Evolutionary conservation across 2,329 filamentous ascomycete species (phyloP), one percentile per base, ranked within the genome.

Genomic region (Penicillium sp.): DNA sequence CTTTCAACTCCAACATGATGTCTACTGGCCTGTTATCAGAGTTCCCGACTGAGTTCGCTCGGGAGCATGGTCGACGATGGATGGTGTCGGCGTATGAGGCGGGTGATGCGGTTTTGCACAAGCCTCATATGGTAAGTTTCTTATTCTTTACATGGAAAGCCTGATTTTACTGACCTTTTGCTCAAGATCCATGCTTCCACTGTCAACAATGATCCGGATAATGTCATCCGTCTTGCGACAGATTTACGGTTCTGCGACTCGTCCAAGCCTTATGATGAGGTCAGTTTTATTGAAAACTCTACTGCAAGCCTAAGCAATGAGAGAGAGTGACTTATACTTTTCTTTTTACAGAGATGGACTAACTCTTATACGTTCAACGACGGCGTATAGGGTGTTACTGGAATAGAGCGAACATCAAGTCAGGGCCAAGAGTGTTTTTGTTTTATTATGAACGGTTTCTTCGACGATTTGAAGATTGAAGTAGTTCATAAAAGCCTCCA

Each of bases 1-100:
- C 79, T 2, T 86, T 83, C 67, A 86, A 86, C 61, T 73, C 77
- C 21, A 85, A 86, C 61, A 86, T 86, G 83, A 82, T 85, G 74
- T 72, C 75, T 0, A 82, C 77, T 0, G 84, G 83, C 0, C 68
- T 85, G 36, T 73, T 87, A 2, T 79, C 79, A 10, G 79, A 85
- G 31, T 78, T 76, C 0, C 80, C 83, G 1, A 74, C 73, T 21
- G 74, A 74, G 36, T 81, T 79, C 60, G 76, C 76, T 3, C 73
- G 74, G 25, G 71, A 73, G 3, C 73, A 80, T 55, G 77, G 70
- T 17, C 67, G 67, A 75, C 81, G 52, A 67, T 86, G 73, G 85
- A 75, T 77, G 71, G 81, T 76, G 68, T 82, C 72, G 61, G 79
- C 69, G 61, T 86, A 84, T 61, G 76, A 87, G 65, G 74, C 85